phyloP scores from a whole-genome alignment of 2,329 filamentous ascomycete genomes.

The Fusarium concolor region DNA sequence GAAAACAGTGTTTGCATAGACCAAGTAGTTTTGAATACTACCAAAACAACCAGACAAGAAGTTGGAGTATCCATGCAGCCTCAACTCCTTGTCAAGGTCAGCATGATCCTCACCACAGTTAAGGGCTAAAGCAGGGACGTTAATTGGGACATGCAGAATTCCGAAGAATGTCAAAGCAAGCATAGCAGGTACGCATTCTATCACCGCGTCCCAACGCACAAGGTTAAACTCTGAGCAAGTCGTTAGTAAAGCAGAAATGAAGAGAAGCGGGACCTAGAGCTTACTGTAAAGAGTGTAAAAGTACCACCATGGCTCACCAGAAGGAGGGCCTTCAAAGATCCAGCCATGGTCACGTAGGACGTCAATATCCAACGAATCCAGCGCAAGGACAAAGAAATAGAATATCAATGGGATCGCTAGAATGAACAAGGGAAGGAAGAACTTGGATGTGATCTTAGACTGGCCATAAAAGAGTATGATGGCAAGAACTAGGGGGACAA shows the following conservation, averaged over 20 bases:
- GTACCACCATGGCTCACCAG: conserved; percentile 93
- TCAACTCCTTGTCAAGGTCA: conserved; percentile 89
- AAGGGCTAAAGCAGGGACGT: conserved; percentile 91
- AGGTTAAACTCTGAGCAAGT: conserved; percentile 74
- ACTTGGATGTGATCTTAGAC: conserved; percentile 81
- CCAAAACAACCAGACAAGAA: conserved; percentile 86
- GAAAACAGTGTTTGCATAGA: conserved; percentile 97
- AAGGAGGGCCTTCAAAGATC: conserved; percentile 89
- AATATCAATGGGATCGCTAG: conserved; percentile 80
- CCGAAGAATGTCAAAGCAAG: conserved; percentile 97
- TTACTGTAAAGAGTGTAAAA: conserved; percentile 96
- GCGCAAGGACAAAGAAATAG: conserved; percentile 78
- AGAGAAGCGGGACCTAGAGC: conserved; percentile 45
- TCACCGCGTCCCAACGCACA: conserved; percentile 85
- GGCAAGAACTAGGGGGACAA: conserved; percentile 80
- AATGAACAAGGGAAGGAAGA: conserved; percentile 89
- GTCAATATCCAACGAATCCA: conserved; percentile 75
- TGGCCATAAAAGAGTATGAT: conserved; percentile 81
- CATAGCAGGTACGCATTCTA: conserved; percentile 92
- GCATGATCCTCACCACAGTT: conserved; percentile 93
- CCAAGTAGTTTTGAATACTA: conserved; percentile 96
- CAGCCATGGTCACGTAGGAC: conserved; percentile 80
- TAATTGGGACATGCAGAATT: conserved; percentile 96
- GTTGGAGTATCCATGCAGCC: conserved; percentile 93
- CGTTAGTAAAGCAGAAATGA: conserved; percentile 29